These are phyloP conservation scores for Blastocystis hominis DNA, from an alignment of 352 stramenopile species.

Conservation along the genomic window DNA sequence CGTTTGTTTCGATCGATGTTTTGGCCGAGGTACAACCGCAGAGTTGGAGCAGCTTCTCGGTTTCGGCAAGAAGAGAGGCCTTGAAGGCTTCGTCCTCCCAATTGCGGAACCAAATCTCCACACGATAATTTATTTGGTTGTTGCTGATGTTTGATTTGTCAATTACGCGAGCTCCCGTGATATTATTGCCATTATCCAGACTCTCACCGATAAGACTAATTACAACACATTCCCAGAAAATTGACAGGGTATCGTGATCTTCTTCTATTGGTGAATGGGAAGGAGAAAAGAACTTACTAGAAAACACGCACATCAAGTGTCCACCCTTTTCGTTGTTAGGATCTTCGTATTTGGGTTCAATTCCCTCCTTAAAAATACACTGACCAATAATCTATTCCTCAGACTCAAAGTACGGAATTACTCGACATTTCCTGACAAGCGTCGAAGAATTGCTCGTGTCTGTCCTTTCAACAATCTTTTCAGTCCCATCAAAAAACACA, in stretches of 20 bases:
- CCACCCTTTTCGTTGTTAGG: slow-evolving; percentile 75
- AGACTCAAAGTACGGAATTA: neutral
- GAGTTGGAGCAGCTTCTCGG: neutral
- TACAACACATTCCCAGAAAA: slow-evolving; percentile 76
- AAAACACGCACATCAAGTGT: slow-evolving; percentile 61
- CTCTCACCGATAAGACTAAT: slow-evolving; percentile 75
- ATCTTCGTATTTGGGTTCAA: slow-evolving; percentile 77
- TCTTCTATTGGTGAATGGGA: slow-evolving; percentile 62
- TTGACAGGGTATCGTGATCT: slow-evolving; percentile 68
- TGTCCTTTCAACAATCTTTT: slow-evolving; percentile 12
- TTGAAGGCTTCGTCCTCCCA: slow-evolving; percentile 46
- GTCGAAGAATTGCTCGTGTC: neutral
- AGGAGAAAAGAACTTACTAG: neutral
- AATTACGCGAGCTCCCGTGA: slow-evolving; percentile 75
- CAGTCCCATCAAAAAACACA: slow-evolving; percentile 47
- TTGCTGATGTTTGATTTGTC: slow-evolving; percentile 66
- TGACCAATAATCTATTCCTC: slow-evolving; percentile 58
- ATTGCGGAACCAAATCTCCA: slow-evolving; percentile 54
- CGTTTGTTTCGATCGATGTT: neutral
- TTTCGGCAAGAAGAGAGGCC: neutral
- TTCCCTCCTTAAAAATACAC: slow-evolving; percentile 74
- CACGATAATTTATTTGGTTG: slow-evolving; percentile 40
- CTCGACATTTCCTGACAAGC: neutral
- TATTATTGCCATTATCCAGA: slow-evolving; percentile 72
- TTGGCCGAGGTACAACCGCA: slow-evolving; percentile 5